These are phyloP conservation scores for Pleomassaria siparia DNA, from an alignment of 2,329 filamentous ascomycete species.

Conservation along the genomic window DNA sequence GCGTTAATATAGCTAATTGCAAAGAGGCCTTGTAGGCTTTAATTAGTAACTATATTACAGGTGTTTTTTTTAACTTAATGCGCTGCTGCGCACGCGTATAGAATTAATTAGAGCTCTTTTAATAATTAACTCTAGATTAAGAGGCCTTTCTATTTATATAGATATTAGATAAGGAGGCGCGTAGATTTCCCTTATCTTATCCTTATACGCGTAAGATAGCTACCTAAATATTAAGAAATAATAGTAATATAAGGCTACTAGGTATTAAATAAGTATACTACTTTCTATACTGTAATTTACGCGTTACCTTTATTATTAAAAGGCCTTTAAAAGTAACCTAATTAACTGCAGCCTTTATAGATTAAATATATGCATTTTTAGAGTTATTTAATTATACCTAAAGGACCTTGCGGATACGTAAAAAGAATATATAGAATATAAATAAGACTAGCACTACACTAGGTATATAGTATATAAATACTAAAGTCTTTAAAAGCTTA, in stretches of 20 bases:
- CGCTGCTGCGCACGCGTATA: slow-evolving; percentile 9
- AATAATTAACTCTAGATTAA: slow-evolving; percentile 13
- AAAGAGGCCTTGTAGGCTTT: no score
- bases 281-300: slow-evolving; percentile 16
- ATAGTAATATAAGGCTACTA: slow-evolving; percentile 11
- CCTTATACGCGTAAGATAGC: slow-evolving; percentile 16
- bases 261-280: slow-evolving; percentile 13
- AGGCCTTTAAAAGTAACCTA: slow-evolving; percentile 8
- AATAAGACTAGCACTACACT: slow-evolving; percentile 1
- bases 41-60: slow-evolving; percentile 12
- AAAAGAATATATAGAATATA: slow-evolving; percentile 16
- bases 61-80: slow-evolving; percentile 13
- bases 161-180: slow-evolving; percentile 18
- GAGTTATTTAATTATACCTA: slow-evolving; percentile 13
- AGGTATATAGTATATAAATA: slow-evolving; percentile 16
- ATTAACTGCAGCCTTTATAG: slow-evolving; percentile 9
- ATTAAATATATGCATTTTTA: slow-evolving; percentile 13
- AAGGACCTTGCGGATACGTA: slow-evolving; percentile 10
- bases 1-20: no score
- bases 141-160: slow-evolving; percentile 17
- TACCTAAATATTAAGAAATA: slow-evolving; percentile 13
- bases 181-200: slow-evolving; percentile 12
- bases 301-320: slow-evolving; percentile 13
- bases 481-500: slow-evolving; percentile 9
- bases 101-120: slow-evolving; percentile 6